Evolutionary conservation across 2,329 filamentous ascomycete species (phyloP).

Genomic region (Aphanocladium album): DNA sequence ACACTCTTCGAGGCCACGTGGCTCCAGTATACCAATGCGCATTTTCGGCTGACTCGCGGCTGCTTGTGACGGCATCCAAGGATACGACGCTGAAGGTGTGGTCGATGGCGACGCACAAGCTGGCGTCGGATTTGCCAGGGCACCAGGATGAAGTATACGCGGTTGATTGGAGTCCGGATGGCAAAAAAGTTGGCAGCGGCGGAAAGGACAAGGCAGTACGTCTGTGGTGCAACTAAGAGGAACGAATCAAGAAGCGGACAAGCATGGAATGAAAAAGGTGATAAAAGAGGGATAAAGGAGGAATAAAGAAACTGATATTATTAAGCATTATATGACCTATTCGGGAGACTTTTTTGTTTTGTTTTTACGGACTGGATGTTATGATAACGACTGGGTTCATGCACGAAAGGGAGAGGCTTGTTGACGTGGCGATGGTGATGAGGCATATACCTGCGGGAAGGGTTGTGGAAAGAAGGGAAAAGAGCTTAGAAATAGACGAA

Average conservation of each 20-base stretch:
- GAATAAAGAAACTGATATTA: neutral
- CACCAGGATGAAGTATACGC: conserved; percentile 93
- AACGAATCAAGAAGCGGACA: too few relatives aligned
- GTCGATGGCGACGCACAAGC: conserved; percentile 80
- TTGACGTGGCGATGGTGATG: conserved; percentile 10
- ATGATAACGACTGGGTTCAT: neutral
- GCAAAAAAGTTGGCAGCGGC: conserved; percentile 81
- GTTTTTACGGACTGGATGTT: neutral
- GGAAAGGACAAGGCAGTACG: conserved; percentile 82
- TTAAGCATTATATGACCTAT: neutral
- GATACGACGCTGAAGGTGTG: conserved; percentile 94
- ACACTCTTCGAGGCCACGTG: conserved; percentile 81
- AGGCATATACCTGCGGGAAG: conserved; percentile 7
- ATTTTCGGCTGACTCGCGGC: conserved; percentile 87
- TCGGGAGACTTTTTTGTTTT: neutral
- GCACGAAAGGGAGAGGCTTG: neutral
- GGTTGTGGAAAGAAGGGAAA: too few relatives aligned
- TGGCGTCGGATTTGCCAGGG: conserved; percentile 75
- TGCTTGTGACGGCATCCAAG: conserved; percentile 82
- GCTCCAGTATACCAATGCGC: conserved; percentile 88
- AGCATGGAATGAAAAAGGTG: too few relatives aligned
- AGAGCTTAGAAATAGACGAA: neutral
- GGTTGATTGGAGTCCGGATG: conserved; percentile 91
- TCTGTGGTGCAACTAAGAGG: conserved; percentile 61
- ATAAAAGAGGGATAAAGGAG: neutral